phyloP scores from a whole-genome alignment of 2,329 filamentous ascomycete species.

The Pochonia chlamydosporia region DNA sequence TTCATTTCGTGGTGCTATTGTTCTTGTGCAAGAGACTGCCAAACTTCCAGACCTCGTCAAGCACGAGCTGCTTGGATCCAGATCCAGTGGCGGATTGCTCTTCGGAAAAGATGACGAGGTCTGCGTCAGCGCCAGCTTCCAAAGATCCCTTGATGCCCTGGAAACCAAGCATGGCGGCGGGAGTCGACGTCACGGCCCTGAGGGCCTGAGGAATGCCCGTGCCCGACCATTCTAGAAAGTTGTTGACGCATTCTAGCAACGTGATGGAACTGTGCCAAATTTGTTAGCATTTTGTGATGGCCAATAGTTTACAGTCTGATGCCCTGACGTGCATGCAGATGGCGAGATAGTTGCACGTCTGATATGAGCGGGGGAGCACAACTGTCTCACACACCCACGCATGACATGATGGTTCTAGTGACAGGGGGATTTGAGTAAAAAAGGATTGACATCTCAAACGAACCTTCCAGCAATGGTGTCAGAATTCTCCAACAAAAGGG shows the following conservation, averaged over 20 bases:
- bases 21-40: slow-evolving; percentile 44
- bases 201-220: slow-evolving; percentile 62
- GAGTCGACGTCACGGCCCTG: slow-evolving; percentile 68
- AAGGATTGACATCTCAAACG: slow-evolving; percentile 21
- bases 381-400: too few relatives aligned
- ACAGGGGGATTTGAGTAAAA: too few relatives aligned
- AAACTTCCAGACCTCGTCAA: slow-evolving; percentile 82
- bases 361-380: too few relatives aligned
- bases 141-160: slow-evolving; percentile 61
- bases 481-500: slow-evolving; percentile 71
- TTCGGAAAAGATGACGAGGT: slow-evolving; percentile 63
- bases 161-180: slow-evolving; percentile 70
- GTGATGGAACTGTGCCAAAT: slow-evolving; percentile 52
- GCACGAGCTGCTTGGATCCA: slow-evolving; percentile 45
- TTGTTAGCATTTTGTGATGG: too few relatives aligned
- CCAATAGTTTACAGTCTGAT: too few relatives aligned
- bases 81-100: slow-evolving; percentile 26
- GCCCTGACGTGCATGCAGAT: too few relatives aligned
- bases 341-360: too few relatives aligned
- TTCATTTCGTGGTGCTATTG: slow-evolving; percentile 6
- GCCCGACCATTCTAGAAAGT: slow-evolving; percentile 72
- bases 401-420: too few relatives aligned
- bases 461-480: slow-evolving; percentile 72
- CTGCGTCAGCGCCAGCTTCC: slow-evolving; percentile 58
- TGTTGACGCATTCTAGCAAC: slow-evolving; percentile 76